These are phyloP conservation scores for Penicillium occitanis DNA, from an alignment of 2,329 filamentous ascomycete species.

Conservation along the genomic window DNA sequence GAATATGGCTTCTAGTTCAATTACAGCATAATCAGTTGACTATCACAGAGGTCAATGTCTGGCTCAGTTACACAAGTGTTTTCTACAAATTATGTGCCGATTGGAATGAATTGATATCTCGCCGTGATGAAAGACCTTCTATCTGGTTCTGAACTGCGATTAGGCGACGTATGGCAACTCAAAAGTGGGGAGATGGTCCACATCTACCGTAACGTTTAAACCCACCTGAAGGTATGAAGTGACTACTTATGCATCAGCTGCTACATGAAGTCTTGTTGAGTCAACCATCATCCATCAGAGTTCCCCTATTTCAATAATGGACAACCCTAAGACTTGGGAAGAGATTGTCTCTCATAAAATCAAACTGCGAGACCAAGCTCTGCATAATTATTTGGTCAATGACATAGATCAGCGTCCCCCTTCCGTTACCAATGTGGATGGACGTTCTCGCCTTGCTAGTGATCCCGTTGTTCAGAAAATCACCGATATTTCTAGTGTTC, in stretches of 20 bases:
- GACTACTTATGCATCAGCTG: background rate
- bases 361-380: conserved; percentile 27
- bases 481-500: conserved; percentile 34
- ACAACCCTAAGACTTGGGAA: conserved; percentile 28
- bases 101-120: background rate
- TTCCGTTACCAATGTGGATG: conserved; percentile 26
- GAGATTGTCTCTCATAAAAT: conserved; percentile 34
- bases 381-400: conserved; percentile 31
- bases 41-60: background rate
- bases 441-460: conserved; percentile 27
- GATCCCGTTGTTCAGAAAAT: conserved; percentile 30
- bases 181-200: conserved; percentile 1
- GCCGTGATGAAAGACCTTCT: background rate
- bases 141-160: background rate
- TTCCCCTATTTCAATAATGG: background rate
- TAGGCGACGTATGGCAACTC: background rate
- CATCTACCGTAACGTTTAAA: background rate
- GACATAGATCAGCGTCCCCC: conserved; percentile 30
- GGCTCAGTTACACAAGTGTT: background rate
- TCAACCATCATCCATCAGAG: background rate
- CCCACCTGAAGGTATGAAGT: background rate
- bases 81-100: background rate
- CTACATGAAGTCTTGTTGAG: background rate
- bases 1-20: conserved; percentile 23
- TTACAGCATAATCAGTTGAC: background rate